phyloP scores from a whole-genome alignment of 768 basidiomycete genomes.

The Russula griseocarnosa region DNA sequence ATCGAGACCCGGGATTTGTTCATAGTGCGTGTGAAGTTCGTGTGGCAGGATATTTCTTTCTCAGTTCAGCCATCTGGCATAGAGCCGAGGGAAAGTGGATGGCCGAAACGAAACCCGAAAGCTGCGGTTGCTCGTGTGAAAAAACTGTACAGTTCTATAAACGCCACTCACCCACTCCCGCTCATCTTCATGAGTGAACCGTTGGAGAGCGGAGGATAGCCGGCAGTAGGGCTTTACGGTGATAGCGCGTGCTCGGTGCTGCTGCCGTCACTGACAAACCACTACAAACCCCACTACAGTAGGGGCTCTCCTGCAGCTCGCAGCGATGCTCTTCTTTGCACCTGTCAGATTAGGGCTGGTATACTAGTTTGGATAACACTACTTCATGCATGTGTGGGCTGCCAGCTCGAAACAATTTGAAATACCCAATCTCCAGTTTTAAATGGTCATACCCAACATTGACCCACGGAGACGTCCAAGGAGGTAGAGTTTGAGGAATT shows the following conservation, averaged over 20 bases:
- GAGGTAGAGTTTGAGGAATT: background rate
- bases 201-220: too few relatives aligned
- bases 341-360: background rate
- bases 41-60: too few relatives aligned
- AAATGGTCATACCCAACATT: background rate
- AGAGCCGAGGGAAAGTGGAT: too few relatives aligned
- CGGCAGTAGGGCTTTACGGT: background rate
- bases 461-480: background rate
- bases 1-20: background rate
- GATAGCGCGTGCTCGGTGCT: background rate
- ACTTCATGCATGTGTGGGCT: too few relatives aligned
- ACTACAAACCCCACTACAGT: background rate
- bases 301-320: background rate
- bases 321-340: slow-evolving; percentile 1
- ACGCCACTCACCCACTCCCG: too few relatives aligned
- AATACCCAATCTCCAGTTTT: background rate
- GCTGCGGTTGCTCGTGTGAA: too few relatives aligned
- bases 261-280: background rate
- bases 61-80: too few relatives aligned
- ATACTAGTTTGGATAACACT: background rate
- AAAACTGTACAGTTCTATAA: too few relatives aligned
- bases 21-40: too few relatives aligned
- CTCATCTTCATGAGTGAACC: too few relatives aligned
- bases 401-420: background rate
- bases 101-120: too few relatives aligned